Base-by-base conservation (phyloP, 441 rosid species). In the Sinapis alba region DNA sequence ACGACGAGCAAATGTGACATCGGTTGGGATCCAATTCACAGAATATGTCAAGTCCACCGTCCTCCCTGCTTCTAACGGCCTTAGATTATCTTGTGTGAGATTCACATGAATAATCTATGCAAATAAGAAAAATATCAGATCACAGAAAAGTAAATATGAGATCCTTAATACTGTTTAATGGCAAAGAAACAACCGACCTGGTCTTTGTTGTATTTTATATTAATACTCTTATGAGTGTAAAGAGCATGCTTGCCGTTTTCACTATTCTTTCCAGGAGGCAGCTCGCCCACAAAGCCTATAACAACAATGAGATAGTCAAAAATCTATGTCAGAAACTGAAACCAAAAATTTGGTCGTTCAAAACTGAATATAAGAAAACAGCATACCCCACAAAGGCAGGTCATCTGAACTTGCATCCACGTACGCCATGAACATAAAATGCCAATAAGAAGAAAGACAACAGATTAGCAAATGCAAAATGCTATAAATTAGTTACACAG, bases 321-420 rank as follows among this genome's bases (percentile, higher is more conserved):
- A 75, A 67, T 7, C 28, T 75, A 72, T 43, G 43, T 56, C 9
- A 64, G 43, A 43, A 43, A 56, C 60, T 3, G 11, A 28, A 51
- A 19, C 7, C 68, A 36, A 15, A 59, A 72, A 8, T n/a, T 23
- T 54, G 13, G 64, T 15, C 1, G 1, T 64, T 21, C 10, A 9
- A 38, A 38, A 43, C 15, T 27, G 59, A 71, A 34, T 38, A 47
- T 32, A 58, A 1, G 53, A 76, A 51, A 9, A 71, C 53, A 13
- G 21, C 93, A 78, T 92, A 95, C 98, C 96, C 98, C 94, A 91
- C 67, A 92, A 78, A 72, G 99, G 99, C 86, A 95, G 87, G 79
- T 95, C 98, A 84, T 95, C 99, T 95, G 93, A 81, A 76, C 51
- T 83, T 73, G 84, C 82, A 78, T 80, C 65, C 75, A 75, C 68